These are phyloP conservation scores for Heterobasidion occidentale DNA, from an alignment of 1,284 basidiomycete species.

Conservation along the genomic window DNA sequence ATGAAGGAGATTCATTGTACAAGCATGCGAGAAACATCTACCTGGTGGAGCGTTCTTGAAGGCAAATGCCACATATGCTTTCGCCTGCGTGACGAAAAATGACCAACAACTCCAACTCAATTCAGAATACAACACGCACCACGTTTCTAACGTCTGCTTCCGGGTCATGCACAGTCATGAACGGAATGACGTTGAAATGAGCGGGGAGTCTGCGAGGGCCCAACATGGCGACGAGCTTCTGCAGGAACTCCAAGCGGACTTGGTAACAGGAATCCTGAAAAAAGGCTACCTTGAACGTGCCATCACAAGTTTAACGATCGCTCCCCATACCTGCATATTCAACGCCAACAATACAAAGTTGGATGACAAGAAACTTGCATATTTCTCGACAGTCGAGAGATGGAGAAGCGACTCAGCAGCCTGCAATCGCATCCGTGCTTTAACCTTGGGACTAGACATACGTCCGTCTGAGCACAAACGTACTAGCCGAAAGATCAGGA, in stretches of 20 bases:
- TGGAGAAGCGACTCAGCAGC: slow-evolving; percentile 80
- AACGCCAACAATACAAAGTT: slow-evolving; percentile 71
- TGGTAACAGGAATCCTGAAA: slow-evolving; percentile 80
- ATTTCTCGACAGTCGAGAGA: slow-evolving; percentile 59
- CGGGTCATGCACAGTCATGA: slow-evolving; percentile 88
- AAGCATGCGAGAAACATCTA: slow-evolving; percentile 17
- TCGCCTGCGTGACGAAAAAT: slow-evolving; percentile 33
- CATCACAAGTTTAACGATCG: background rate
- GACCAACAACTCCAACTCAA: background rate
- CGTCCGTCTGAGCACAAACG: background rate
- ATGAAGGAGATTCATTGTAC: background rate
- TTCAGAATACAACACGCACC: slow-evolving; percentile 27
- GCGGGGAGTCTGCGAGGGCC: slow-evolving; percentile 55
- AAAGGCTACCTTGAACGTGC: background rate
- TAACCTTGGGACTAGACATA: slow-evolving; percentile 41
- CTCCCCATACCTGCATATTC: slow-evolving; percentile 58
- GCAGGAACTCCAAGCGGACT: slow-evolving; percentile 75
- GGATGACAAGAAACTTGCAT: slow-evolving; percentile 49
- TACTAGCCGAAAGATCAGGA: background rate
- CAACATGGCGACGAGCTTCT: slow-evolving; percentile 65
- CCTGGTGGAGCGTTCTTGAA: slow-evolving; percentile 40
- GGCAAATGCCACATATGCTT: slow-evolving; percentile 44
- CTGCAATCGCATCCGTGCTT: slow-evolving; percentile 71
- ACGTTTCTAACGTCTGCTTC: slow-evolving; percentile 69
- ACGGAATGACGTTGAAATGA: slow-evolving; percentile 79